Evolutionary conservation across 805 yeast species (phyloP), one percentile per base, ranked within the genome.

Genomic region (Hanseniaspora thailandica): DNA sequence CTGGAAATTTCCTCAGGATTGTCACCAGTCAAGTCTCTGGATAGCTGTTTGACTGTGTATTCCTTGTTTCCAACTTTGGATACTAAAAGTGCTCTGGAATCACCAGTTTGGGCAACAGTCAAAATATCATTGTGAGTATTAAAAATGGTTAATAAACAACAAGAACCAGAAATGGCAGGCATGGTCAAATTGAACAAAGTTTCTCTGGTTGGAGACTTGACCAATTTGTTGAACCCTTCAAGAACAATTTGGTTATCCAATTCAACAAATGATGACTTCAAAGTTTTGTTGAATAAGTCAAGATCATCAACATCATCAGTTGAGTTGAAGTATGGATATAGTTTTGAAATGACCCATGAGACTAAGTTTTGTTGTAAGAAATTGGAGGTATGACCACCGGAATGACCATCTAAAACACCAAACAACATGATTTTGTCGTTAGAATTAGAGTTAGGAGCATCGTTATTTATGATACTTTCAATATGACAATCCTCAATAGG

Each of bases 381-480:
- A n/a, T 85, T 77, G 54, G 90, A 80, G 1, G 98, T 93, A 58
- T 86, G 85, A 81, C 95, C 88, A 22, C 98, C 98, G 3, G 95
- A 88, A 67, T 93, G 98, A 12, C 98, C 98, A 67, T 93, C 98
- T 64, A 83, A 90, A 0, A 93, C 79, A 5, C 97, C 96, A 78
- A 95, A 93, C 63, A 93, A 87, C 76, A 85, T 84, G 84, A 96
- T 83, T 66, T 90, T 96, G 58, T 75, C 64, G n/a, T 56, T 57
- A 46, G 71, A 65, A 51, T 78, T 72, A 5, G 88, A 86, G 0
- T 82, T 81, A 20, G 47, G 33, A 7, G 46, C 26, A 28, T 52
- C 46, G 30, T 52, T 46, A 53, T 83, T 84, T 8, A 84, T 77
- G 34, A 85, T 79, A 57, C 82, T 83, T 63, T 89, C 97, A 2